These are phyloP conservation scores for Elongisporangium anandrum DNA, from an alignment of 352 stramenopile genomes.

Conservation along the genomic window DNA sequence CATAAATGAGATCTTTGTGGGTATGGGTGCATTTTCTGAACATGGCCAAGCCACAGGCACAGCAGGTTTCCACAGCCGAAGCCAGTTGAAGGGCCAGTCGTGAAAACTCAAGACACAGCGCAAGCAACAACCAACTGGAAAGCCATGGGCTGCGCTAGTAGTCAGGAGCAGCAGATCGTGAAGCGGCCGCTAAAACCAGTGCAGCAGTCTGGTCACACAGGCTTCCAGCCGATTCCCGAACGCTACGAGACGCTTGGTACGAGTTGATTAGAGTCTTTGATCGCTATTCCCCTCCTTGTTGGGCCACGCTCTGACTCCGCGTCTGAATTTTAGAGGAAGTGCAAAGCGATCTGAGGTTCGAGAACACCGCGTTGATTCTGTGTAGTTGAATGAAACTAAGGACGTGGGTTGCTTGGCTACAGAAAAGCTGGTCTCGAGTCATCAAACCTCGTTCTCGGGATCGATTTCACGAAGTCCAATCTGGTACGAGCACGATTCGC, in stretches of 20 bases:
- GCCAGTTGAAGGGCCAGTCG: neutral
- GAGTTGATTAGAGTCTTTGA: neutral
- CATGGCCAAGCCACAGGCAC: no score
- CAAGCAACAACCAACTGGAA: neutral
- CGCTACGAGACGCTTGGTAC: constrained; percentile 24
- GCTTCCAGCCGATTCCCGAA: constrained; percentile 27
- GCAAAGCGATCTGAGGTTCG: neutral
- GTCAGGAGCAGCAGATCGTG: neutral
- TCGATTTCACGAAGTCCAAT: constrained; percentile 57
- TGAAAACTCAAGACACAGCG: neutral
- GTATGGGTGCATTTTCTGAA: neutral
- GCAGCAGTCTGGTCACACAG: neutral
- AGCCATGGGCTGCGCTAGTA: neutral
- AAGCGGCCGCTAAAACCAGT: neutral
- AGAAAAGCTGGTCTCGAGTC: constrained; percentile 27
- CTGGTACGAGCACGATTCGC: constrained; percentile 6
- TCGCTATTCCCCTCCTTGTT: no score
- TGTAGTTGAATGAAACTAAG: neutral
- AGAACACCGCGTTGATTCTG: no score
- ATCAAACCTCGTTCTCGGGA: constrained; percentile 40
- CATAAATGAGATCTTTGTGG: neutral
- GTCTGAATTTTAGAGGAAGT: neutral
- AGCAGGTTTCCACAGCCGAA: neutral
- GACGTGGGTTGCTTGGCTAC: constrained; percentile 1
- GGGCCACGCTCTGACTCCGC: neutral